Evolutionary conservation across 2,329 filamentous ascomycete species (phyloP), one percentile per base, ranked within the genome.

Genomic region (Beauveria asiatica): DNA sequence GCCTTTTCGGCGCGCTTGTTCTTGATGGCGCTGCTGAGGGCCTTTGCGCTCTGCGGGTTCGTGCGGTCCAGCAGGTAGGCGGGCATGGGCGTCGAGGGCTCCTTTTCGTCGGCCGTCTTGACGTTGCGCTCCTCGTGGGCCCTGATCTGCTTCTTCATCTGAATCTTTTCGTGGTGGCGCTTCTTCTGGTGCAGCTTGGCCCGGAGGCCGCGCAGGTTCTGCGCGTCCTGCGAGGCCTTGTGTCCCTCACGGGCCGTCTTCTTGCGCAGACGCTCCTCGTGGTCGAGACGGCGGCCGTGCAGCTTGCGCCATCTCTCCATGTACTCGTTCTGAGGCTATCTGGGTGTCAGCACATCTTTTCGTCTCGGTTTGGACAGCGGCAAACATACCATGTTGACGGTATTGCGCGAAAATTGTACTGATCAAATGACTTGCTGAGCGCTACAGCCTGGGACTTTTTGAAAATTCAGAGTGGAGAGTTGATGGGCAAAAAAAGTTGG

Each of bases 161-260:
- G 91, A 73, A 96, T 96, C 87, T 99, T 99, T 81, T 99, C 92
- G 74, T 92, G 89, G 79, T 92, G 90, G 27, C 94, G 85, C 81
- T 92, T 91, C 83, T 97, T 87, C 75, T 93, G 88, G 79, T 94
- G 87, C 70, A 96, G 80, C 82, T 99, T 99, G 67, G 94, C 94
- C 64, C 91, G 83, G 68, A 97, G 84, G 65, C 94, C 94, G 63
- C 89, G 88, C 70, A 97, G 82, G 75, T 94, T 96, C 80, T 97
- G 93, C 25, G 94, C 92, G 78, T 96, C 88, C 71, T 94, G 83
- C 55, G 89, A 94, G 60, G 85, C 85, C 76, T 92, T 87, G 81
- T 99, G 93, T 62, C 85, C 88, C 78, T 96, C 90, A 78, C 94
- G 88, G 62, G 94, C 94, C 64, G 84, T 79, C 68, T 87, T 85